phyloP scores from a whole-genome alignment of 305 asterid genomes.

The Petunia hybrid region DNA sequence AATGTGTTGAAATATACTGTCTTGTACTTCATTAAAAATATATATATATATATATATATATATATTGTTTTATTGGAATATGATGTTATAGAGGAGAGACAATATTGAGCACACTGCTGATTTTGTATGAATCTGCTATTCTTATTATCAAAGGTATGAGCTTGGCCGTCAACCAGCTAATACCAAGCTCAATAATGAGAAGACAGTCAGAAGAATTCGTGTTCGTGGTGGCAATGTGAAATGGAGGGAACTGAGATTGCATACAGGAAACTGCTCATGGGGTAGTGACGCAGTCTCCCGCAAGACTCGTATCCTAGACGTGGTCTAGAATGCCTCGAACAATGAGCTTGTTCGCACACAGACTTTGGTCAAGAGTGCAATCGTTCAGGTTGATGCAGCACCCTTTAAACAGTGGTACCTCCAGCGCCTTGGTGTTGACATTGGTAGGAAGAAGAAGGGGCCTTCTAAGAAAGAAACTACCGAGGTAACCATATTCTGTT shows the following conservation, averaged over 20 bases:
- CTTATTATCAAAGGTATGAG: constrained; percentile 52
- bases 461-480: constrained; percentile 47
- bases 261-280: constrained; percentile 76
- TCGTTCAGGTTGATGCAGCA: constrained; percentile 66
- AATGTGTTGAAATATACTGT: neutral
- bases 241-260: constrained; percentile 74
- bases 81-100: neutral
- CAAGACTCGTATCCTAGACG: constrained; percentile 64
- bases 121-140: neutral
- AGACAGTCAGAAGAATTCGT: constrained; percentile 59
- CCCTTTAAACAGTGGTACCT: constrained; percentile 75
- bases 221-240: constrained; percentile 77
- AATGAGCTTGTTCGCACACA: constrained; percentile 73
- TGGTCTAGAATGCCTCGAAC: constrained; percentile 69
- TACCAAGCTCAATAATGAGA: constrained; percentile 54
- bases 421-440: constrained; percentile 67
- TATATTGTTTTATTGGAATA: neutral
- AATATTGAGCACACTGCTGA: neutral
- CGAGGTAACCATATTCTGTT: constrained; percentile 35
- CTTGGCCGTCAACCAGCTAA: constrained; percentile 69
- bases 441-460: constrained; percentile 64
- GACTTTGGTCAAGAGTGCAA: constrained; percentile 65
- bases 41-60: neutral
- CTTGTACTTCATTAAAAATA: too few species aligned
- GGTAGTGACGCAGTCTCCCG: constrained; percentile 71